These are phyloP conservation scores for Venturia asperata DNA, from an alignment of 2,329 filamentous ascomycete species.

Conservation along the genomic window DNA sequence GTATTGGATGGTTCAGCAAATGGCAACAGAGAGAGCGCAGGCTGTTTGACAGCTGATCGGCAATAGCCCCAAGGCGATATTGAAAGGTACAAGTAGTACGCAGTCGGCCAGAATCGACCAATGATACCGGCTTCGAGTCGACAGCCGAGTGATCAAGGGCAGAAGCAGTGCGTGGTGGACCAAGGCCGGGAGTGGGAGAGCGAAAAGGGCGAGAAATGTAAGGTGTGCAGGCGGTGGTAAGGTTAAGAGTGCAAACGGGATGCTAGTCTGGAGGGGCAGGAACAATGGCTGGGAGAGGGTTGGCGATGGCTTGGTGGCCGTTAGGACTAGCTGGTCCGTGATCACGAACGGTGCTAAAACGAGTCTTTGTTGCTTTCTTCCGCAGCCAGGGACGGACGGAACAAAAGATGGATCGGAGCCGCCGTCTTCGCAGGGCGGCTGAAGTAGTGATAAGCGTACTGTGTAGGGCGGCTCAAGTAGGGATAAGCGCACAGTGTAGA, in stretches of 20 bases:
- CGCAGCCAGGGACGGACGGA: slow-evolving; percentile 1
- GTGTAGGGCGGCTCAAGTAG: no score
- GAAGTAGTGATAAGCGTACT: not conserved
- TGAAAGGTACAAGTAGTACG: slow-evolving; percentile 5
- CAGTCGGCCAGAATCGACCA: not conserved
- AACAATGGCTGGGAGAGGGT: slow-evolving; percentile 6
- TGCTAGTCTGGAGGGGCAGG: slow-evolving; percentile 1
- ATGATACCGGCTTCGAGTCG: not conserved
- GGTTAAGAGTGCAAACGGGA: slow-evolving; percentile 9
- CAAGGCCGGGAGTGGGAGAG: not conserved
- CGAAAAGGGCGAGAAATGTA: not conserved
- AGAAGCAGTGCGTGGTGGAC: not conserved
- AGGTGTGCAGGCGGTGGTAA: not conserved
- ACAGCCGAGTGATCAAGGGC: not conserved
- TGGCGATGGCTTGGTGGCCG: slow-evolving; percentile 4
- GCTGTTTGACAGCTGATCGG: slow-evolving; percentile 12
- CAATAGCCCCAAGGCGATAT: not conserved
- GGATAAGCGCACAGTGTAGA: no score
- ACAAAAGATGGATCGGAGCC: not conserved
- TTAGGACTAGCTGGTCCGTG: not conserved
- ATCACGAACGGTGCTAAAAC: not conserved
- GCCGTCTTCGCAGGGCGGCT: slow-evolving; percentile 3
- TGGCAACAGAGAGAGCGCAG: slow-evolving; percentile 2
- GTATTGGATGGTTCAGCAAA: not conserved
- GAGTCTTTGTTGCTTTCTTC: slow-evolving; percentile 3